phyloP scores from a whole-genome alignment of 768 basidiomycete species.

The Pleurotus cornucopiae region DNA sequence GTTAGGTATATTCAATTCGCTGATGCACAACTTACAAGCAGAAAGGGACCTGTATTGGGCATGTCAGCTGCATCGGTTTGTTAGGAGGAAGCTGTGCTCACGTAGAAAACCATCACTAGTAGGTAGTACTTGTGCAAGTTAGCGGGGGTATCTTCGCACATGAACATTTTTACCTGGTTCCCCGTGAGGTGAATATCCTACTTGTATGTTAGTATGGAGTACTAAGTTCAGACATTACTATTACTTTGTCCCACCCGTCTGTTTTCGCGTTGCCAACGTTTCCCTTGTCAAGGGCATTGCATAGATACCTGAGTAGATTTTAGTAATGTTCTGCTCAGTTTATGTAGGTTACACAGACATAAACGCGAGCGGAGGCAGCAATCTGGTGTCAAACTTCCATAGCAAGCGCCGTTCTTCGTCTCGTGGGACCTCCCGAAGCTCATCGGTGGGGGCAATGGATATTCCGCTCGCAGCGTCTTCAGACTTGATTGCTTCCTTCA shows the following conservation, averaged over 20 bases:
- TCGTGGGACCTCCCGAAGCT: background rate
- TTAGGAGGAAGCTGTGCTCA: slow-evolving; percentile 13
- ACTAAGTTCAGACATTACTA: background rate
- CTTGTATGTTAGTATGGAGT: too few species aligned
- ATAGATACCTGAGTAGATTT: slow-evolving; percentile 33
- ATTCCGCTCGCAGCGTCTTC: background rate
- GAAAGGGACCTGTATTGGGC: slow-evolving; percentile 32
- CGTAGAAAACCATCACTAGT: slow-evolving; percentile 45
- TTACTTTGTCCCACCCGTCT: slow-evolving; percentile 43
- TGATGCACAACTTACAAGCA: slow-evolving; percentile 30
- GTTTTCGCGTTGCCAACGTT: slow-evolving; percentile 52
- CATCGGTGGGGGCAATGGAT: background rate
- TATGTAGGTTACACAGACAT: slow-evolving; percentile 25
- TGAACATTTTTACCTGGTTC: slow-evolving; percentile 30
- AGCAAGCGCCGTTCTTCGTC: slow-evolving; percentile 28
- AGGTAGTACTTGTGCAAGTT: slow-evolving; percentile 34
- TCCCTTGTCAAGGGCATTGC: slow-evolving; percentile 46
- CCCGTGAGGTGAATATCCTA: slow-evolving; percentile 40
- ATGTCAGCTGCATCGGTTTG: background rate
- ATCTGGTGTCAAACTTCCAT: slow-evolving; percentile 36
- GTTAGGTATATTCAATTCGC: background rate
- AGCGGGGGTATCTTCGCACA: background rate
- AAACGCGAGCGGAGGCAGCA: slow-evolving; percentile 39
- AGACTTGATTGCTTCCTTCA: background rate
- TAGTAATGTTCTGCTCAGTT: background rate